Evolutionary conservation across 2,329 filamentous ascomycete species (phyloP).

Genomic region (Penicillium oxalicum): DNA sequence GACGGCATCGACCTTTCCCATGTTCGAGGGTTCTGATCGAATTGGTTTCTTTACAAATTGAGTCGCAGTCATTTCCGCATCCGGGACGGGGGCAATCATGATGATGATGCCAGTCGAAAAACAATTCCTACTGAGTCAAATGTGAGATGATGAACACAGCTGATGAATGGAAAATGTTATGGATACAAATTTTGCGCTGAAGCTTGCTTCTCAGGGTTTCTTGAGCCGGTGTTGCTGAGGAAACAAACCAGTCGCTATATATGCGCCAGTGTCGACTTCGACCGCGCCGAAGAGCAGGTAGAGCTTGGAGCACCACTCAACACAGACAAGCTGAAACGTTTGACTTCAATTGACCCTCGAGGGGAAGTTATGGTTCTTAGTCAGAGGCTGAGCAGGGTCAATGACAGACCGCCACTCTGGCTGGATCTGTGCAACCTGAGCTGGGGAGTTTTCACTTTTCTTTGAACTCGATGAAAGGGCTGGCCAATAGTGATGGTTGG

Average conservation of each 20-base stretch:
- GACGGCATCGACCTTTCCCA: background rate
- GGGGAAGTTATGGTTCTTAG: constrained; percentile 15
- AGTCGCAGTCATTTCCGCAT: constrained; percentile 8
- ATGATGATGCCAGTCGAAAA: constrained; percentile 9
- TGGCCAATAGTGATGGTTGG: background rate
- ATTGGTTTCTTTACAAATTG: constrained; percentile 5
- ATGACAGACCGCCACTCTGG: constrained; percentile 1
- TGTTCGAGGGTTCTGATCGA: constrained; percentile 4
- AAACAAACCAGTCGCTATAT: constrained; percentile 15
- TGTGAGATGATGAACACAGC: background rate
- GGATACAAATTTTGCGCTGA: too few relatives aligned
- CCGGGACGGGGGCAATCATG: constrained; percentile 15
- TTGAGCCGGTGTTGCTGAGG: too few relatives aligned
- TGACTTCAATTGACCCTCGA: constrained; percentile 18
- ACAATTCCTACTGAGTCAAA: too few relatives aligned
- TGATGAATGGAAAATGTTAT: too few relatives aligned
- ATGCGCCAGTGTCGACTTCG: background rate
- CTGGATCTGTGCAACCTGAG: constrained; percentile 16
- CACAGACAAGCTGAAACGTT: constrained; percentile 4
- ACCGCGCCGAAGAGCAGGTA: too few relatives aligned
- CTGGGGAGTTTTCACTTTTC: background rate
- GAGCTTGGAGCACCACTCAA: too few relatives aligned
- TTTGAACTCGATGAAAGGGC: background rate
- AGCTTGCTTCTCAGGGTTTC: too few relatives aligned
- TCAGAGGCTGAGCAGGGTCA: constrained; percentile 11